Percentiles rank a stretch among this genome's conserved stretches.
These are phyloP conservation scores for Acmispon strigosus DNA, from an alignment of 306 rosid species.

Conservation along the genomic window DNA sequence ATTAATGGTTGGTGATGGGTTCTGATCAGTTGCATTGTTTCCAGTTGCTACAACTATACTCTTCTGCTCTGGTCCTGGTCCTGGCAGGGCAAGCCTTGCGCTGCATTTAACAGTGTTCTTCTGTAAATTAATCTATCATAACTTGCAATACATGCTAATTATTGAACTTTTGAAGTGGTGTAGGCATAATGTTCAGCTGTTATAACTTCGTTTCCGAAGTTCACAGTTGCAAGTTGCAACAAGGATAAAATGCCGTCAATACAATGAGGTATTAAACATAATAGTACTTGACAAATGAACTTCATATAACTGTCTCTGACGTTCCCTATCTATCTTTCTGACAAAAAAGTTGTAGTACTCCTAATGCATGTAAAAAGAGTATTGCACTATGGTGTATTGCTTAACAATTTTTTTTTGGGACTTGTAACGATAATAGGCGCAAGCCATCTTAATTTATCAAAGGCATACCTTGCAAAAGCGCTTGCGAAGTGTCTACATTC, in stretches of 20 bases:
- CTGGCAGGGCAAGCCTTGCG: slow-evolving; percentile 88
- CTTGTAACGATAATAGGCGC: background rate
- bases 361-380: background rate
- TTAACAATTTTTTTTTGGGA: background rate
- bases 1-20: slow-evolving; percentile 15
- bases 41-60: slow-evolving; percentile 38
- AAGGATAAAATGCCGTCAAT: background rate
- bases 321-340: background rate
- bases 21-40: slow-evolving; percentile 27
- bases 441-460: background rate
- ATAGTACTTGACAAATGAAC: background rate
- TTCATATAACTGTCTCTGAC: background rate
- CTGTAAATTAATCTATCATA: slow-evolving; percentile 28
- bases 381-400: slow-evolving; percentile 2
- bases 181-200: background rate
- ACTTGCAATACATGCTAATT: background rate
- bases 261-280: background rate
- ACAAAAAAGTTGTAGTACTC: background rate
- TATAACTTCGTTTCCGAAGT: slow-evolving; percentile 6
- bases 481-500: slow-evolving; percentile 95
- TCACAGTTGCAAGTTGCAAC: background rate
- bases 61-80: slow-evolving; percentile 76
- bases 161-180: slow-evolving; percentile 16
- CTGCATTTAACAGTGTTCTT: slow-evolving; percentile 44
- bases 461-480: slow-evolving; percentile 81